Conservation (phyloP, 139 green algal species). For the Parachlorella kessleri region DNA sequence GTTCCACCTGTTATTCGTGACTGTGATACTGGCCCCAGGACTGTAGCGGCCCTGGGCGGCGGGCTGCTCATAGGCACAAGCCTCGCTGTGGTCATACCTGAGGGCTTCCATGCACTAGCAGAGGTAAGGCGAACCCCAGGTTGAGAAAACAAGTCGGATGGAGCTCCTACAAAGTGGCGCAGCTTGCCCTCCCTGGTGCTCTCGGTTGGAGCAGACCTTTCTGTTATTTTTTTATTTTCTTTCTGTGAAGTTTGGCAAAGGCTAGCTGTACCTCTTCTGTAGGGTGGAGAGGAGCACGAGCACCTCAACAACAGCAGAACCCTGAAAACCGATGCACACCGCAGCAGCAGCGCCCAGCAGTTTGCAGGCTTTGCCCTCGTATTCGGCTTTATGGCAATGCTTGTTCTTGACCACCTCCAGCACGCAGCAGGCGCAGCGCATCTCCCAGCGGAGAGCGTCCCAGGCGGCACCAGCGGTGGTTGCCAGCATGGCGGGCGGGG, state of each 20-base stretch:
- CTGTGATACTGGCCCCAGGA: too few species aligned
- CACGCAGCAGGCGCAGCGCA: slow-evolving; percentile 1
- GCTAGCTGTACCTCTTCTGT: too few species aligned
- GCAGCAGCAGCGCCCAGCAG: slow-evolving; percentile 1
- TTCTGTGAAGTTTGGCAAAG: too few species aligned
- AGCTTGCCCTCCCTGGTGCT: too few species aligned
- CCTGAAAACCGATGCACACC: neutral
- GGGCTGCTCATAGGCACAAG: slow-evolving; percentile 53
- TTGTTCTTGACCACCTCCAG: slow-evolving; percentile 53
- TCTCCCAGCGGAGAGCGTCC: neutral
- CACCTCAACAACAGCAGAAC: too few species aligned
- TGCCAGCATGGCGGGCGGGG: too few species aligned
- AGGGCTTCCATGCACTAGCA: slow-evolving; percentile 55
- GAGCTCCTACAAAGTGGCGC: too few species aligned
- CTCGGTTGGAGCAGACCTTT: neutral
- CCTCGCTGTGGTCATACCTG: slow-evolving; percentile 53
- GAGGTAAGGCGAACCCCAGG: too few species aligned
- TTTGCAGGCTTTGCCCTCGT: slow-evolving; percentile 48
- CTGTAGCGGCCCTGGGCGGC: slow-evolving; percentile 41
- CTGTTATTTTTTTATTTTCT: neutral
- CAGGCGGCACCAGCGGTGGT: neutral
- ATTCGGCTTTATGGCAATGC: slow-evolving; percentile 53
- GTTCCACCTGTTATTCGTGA: too few species aligned
- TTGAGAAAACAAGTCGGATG: too few species aligned
- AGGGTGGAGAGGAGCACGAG: too few species aligned